Conservation (phyloP, 805 yeast species). For the Yarrowia sp. region DNA sequence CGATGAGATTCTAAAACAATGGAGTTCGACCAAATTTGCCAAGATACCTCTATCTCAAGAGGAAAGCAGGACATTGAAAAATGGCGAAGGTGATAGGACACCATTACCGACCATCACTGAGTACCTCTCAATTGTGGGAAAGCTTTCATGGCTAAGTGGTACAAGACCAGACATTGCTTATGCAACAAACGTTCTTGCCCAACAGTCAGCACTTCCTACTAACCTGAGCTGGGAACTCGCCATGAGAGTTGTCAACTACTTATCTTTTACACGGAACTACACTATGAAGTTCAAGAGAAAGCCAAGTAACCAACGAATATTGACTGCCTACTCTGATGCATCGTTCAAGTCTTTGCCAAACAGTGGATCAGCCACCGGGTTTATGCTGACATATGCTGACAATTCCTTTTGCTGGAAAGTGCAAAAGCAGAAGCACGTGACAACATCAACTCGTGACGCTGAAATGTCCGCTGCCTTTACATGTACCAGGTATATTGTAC, state of each 20-base stretch:
- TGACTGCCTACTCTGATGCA: background rate
- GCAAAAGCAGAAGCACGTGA: background rate
- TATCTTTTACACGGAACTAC: background rate
- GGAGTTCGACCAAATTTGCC: background rate
- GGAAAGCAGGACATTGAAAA: background rate
- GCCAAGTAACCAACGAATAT: too few relatives aligned
- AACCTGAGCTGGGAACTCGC: background rate
- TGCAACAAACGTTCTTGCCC: background rate
- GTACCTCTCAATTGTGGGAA: background rate
- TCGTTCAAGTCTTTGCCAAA: background rate
- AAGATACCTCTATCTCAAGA: background rate
- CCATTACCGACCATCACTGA: background rate
- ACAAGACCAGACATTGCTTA: background rate
- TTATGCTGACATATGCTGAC: background rate
- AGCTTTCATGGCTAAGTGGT: background rate
- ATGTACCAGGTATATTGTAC: background rate
- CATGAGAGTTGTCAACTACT: background rate
- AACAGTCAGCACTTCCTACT: background rate
- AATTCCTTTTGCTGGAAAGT: background rate
- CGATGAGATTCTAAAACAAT: background rate
- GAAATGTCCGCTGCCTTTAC: background rate
- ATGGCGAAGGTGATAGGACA: background rate
- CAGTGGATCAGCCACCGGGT: background rate
- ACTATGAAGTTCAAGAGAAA: background rate
- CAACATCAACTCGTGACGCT: background rate